phyloP scores from a whole-genome alignment of 768 basidiomycete species.

The Cubamyces lactineus region DNA sequence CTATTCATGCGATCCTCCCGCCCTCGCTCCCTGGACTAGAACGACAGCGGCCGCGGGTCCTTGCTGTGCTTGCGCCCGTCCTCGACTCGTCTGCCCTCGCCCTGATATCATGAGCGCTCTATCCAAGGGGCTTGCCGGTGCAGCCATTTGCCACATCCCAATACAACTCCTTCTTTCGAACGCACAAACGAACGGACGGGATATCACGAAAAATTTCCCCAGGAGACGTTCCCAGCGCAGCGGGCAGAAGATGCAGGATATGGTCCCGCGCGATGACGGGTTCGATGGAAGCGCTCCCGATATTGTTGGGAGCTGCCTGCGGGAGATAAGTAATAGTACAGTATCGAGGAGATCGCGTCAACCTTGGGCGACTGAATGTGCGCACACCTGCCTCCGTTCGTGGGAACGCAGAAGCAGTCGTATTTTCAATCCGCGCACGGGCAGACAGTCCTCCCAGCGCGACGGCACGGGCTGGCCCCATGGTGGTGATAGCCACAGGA shows the following conservation, averaged over 20 bases:
- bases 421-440: too few species aligned
- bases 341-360: background rate
- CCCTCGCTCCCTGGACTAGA: background rate
- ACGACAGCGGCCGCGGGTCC: background rate
- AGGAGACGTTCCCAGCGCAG: too few species aligned
- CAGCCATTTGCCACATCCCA: slow-evolving; percentile 3
- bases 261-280: background rate
- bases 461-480: too few species aligned
- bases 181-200: background rate
- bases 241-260: too few species aligned
- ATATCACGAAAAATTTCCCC: background rate
- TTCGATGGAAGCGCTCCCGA: slow-evolving; percentile 1
- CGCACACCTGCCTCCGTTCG: background rate
- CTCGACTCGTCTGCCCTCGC: background rate
- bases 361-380: background rate
- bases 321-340: too few species aligned
- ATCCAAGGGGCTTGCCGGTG: background rate
- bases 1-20: background rate
- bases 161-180: too few species aligned
- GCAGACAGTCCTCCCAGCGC: too few species aligned
- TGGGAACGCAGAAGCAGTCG: background rate
- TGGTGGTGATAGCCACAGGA: background rate
- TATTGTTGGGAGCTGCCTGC: background rate
- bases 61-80: background rate
- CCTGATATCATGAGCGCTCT: too few species aligned